Evolutionary conservation across 176 grass and related monocot genomes (phyloP), one percentile per base, ranked within the genome.

Genomic region (Oryza officinalis): DNA sequence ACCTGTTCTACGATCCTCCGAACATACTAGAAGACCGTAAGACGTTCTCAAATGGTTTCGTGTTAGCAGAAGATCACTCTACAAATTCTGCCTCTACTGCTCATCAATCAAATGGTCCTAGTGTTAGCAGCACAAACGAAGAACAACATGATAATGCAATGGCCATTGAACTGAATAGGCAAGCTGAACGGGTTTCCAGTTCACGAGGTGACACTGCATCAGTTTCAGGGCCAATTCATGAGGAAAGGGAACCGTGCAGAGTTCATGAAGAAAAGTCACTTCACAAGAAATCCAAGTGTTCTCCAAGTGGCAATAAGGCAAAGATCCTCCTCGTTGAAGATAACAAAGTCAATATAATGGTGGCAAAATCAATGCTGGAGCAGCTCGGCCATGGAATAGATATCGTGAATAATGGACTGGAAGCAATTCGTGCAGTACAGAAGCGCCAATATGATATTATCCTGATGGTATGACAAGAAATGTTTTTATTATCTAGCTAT

Each of bases 271-370:
- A 80, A 32, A 79, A 73, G 7, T 85, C 80, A 77, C 64, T 80
- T 73, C 63, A 82, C 78, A 84, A 81, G 72, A 91, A 84, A 81
- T 88, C 89, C 23, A 88, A 89, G 77, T 79, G 86, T 72, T 73
- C 84, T 59, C 69, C 80, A 71, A 61, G 41, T 49, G 41, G 67
- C 47, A 87, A 43, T 43, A 82, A 89, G 71, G 64, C 75, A 43
- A 89, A 79, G 68, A 94, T 97, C 82, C 93, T 97, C 76, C 90
- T 97, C 52, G 95, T 97, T 46, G 95, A 97, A 85, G 95, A 97
- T 89, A 94, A 97, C 76, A 88, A 69, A 70, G 86, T 97, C 82
- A 97, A 94, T 76, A 89, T 94, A 89, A 93, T 97, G 47, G 95
- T 97, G 64, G 95, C 92, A 32, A 91, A 91, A 90, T 92, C 90